Evolutionary conservation across 129 eudicot genomes (phyloP).

Genomic region (Flaveria linearis): DNA sequence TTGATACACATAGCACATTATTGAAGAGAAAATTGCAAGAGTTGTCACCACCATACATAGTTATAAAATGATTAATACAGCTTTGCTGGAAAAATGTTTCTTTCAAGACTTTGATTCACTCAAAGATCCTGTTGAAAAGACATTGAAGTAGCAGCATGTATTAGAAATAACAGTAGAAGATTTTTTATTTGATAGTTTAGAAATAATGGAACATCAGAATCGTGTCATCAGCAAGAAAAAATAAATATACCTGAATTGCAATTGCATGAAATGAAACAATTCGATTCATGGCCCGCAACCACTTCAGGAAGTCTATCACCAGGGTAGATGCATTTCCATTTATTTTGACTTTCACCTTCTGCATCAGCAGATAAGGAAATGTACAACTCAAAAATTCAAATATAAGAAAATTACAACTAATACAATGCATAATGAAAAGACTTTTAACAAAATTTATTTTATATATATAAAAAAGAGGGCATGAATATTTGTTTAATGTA

Average conservation of each 20-base stretch:
- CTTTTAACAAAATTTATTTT: background rate
- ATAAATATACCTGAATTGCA: constrained; percentile 71
- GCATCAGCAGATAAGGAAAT: constrained; percentile 30
- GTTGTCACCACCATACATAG: constrained; percentile 51
- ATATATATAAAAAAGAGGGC: background rate
- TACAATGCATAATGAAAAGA: background rate
- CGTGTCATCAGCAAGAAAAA: background rate
- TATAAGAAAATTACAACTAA: background rate
- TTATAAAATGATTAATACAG: too few species aligned
- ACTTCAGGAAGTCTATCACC: constrained; percentile 60
- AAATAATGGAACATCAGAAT: constrained; percentile 4
- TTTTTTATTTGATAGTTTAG: background rate
- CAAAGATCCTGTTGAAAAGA: constrained; percentile 54
- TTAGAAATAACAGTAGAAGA: background rate
- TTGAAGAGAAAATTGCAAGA: constrained; percentile 47
- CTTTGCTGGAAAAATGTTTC: too few species aligned
- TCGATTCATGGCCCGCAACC: constrained; percentile 38
- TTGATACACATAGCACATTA: constrained; percentile 49
- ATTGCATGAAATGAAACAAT: constrained; percentile 73
- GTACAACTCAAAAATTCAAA: background rate
- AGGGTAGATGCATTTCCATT: constrained; percentile 70
- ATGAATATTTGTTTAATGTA: background rate
- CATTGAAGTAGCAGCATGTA: constrained; percentile 13
- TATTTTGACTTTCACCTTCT: constrained; percentile 40
- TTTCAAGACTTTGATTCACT: constrained; percentile 46